These are phyloP conservation scores for Cocos nucifera DNA, from an alignment of 176 grass and related monocot genomes.

Conservation along the genomic window DNA sequence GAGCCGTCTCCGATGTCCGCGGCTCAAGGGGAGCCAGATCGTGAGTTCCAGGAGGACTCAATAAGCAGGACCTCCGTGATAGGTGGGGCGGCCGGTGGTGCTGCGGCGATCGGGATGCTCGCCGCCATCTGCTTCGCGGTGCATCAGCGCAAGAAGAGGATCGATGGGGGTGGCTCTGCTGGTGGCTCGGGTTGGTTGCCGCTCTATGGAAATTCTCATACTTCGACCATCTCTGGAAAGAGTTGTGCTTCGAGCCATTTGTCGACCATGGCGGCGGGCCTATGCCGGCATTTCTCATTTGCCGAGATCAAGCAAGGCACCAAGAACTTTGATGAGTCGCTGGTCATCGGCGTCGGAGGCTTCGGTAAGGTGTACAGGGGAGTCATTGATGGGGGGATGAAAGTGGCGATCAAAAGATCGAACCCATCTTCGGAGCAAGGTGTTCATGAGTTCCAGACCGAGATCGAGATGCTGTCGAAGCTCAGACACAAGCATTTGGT, in stretches of 20 bases:
- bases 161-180: no score
- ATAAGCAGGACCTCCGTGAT: no score
- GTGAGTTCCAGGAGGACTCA: no score
- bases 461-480: slow-evolving; percentile 19
- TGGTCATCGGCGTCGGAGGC: slow-evolving; percentile 11
- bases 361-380: slow-evolving; percentile 14
- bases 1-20: neutral
- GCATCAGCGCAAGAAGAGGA: no score
- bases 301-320: slow-evolving; percentile 7
- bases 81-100: no score
- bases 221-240: neutral
- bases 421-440: slow-evolving; percentile 11
- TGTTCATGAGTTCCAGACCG: slow-evolving; percentile 14
- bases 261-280: slow-evolving; percentile 5
- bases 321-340: slow-evolving; percentile 15
- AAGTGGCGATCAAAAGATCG: slow-evolving; percentile 14
- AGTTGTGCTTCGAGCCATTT: slow-evolving; percentile 1
- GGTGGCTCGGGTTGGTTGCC: no score
- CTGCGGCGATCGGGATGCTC: no score
- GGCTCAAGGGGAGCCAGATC: no score
- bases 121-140: no score
- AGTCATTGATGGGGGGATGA: slow-evolving; percentile 2
- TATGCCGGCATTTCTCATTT: slow-evolving; percentile 12
- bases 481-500: slow-evolving; percentile 13
- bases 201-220: neutral